Base-by-base conservation (phyloP, 495 filamentous ascomycete species). In the Aspergillus funiculosus region DNA sequence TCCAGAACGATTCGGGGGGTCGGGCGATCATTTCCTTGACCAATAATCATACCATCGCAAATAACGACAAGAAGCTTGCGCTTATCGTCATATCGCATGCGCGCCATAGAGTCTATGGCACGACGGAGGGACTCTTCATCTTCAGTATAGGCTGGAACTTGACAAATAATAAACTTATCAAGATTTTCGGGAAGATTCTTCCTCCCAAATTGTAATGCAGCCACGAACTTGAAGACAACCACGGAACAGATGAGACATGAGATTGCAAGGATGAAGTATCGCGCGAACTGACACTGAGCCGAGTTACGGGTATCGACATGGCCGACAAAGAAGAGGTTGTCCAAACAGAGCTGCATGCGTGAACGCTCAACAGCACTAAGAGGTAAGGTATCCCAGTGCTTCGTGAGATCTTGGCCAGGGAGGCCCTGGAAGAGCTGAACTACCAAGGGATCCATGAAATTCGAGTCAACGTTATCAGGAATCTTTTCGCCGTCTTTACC, bases 21-120 rank as follows among this genome's bases (percentile, higher is more conserved):
- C 6, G 94, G 88, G 38, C 86, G 79, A 60, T 99, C 92, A 63
- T 99, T 99, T 53, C 92, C 92, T 68, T 95, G 89, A 48, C 92
- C 92, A 51, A 99, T 91, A 68, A 99, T 97, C 91, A 99, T 97
- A 70, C 92, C 92, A 60, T 99, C 92, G 57, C 92, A 99, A 46
- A 99, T 76, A 36, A 99, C 76, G 47, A 95, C 82, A 36, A 99
- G 71, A 8, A 99, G 76, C 69, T 99, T 99, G 53, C 92, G 86
- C 68, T 97, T 97, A 67, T 99, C 90, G 57, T 99, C 92, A 62
- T 99, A 99, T 43, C 79, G 77, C 89, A 99, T 95, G 48, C 89
- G 80, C 14, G 92, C 89, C 51, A 89, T 86, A 1, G 92, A 97
- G 64, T 99, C 92, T 57, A 99, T 92, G 49, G 91, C 94, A 69